phyloP scores from a whole-genome alignment of 495 filamentous ascomycete genomes.

The Penicillium taxi region DNA sequence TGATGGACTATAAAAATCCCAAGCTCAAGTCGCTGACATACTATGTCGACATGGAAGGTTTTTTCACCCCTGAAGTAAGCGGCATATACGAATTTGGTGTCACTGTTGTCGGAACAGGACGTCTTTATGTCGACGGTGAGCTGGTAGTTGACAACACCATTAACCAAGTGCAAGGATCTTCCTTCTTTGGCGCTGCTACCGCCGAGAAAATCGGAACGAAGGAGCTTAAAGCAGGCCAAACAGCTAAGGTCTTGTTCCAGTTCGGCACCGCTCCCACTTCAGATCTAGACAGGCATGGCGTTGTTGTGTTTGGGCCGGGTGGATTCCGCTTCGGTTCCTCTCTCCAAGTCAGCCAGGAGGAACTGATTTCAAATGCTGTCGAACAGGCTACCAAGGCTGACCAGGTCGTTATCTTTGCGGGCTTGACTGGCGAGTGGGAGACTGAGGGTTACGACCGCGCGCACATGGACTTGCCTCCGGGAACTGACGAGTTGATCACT shows the following conservation, averaged over 20 bases:
- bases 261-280: slow-evolving; percentile 59
- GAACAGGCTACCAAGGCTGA: slow-evolving; percentile 55
- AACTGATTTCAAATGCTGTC: slow-evolving; percentile 58
- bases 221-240: slow-evolving; percentile 49
- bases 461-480: slow-evolving; percentile 73
- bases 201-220: slow-evolving; percentile 52
- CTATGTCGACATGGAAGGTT: slow-evolving; percentile 57
- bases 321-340: slow-evolving; percentile 74
- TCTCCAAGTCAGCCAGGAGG: slow-evolving; percentile 56
- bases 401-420: slow-evolving; percentile 71
- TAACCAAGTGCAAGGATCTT: slow-evolving; percentile 51
- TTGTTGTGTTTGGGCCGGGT: slow-evolving; percentile 53
- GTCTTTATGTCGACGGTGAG: slow-evolving; percentile 59
- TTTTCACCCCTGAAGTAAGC: slow-evolving; percentile 48
- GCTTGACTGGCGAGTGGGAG: slow-evolving; percentile 81
- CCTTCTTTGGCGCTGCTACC: slow-evolving; percentile 55
- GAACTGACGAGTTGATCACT: slow-evolving; percentile 66
- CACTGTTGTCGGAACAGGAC: slow-evolving; percentile 66
- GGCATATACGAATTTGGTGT: slow-evolving; percentile 70
- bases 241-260: slow-evolving; percentile 53
- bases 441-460: slow-evolving; percentile 81
- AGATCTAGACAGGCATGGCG: slow-evolving; percentile 45
- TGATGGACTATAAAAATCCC: slow-evolving; percentile 57
- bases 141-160: slow-evolving; percentile 62
- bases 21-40: slow-evolving; percentile 45